Base-by-base conservation (phyloP, 164 flowering plant species). In the Piper longum region DNA sequence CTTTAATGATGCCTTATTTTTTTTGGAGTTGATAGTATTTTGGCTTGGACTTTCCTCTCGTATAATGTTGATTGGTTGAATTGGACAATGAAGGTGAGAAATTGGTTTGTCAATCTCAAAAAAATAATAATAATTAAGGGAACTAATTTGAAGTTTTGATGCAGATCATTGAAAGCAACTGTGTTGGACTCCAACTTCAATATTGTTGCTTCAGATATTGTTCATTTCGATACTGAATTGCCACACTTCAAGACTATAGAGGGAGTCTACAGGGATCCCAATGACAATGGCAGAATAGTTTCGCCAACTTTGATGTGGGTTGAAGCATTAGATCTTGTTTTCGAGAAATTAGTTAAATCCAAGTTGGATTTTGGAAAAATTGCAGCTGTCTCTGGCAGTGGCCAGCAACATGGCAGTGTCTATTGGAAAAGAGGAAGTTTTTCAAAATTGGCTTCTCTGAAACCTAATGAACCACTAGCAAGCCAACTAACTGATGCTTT, bases 331-430 rank as follows among this genome's bases (percentile, higher is more conserved):
- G 97, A 87, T 43, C 81, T 84, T 59, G 62, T 88, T 5, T 83
- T 93, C 45, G 68, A 75, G 3, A 88, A 80, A 65, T 77, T 93
- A 11, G 64, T 74, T 1, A 75, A 78, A 59, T 73, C 87, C 0
- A 77, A 72, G 4, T 59, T 93, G 60, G 92, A 88, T 70, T 86
- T 88, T 43, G 79, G 77, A 13, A 90, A 73, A 65, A 66, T 90
- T 51, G 79, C 71, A 60, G 91, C 97, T 43, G 71, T 88, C 62
- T 90, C 96, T 36, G 97, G 97, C 4, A 88, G 97, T 60, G 96
- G 91, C 19, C 99, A 88, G 80, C 96, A 90, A 64, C 97, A 93
- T 65, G 99, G 99, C 5, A 93, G 99, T 71, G 96, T 93, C 5
- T 93, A 85, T 66, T 93, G 99, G 97, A 88, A 86, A 71, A 83